Base-by-base conservation (phyloP, 306 rosid genomes). In the Acacia melanoxylon region DNA sequence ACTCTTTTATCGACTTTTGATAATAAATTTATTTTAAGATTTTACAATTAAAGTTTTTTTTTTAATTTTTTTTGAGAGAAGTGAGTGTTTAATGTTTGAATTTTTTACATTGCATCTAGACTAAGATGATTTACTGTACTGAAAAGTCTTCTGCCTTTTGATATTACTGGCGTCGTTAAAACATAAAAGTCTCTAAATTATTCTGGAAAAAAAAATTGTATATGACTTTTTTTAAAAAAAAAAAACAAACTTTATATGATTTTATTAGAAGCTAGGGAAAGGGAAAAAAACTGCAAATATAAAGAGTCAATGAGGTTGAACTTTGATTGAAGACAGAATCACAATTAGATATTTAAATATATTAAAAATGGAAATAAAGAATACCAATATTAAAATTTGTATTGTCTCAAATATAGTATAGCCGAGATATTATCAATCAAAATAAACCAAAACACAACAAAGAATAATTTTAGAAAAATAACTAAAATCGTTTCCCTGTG, bases 1-100 rank as follows among this genome's bases (percentile, higher is more conserved):
- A 35, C 0, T 5, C 1, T 5, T 5, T 35, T 35, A 5, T 35
- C 0, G 0, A 35, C 0, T 35, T 35, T 5, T 4, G 0, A 1
- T 35, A 35, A 35, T 0, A 35, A 35, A 35, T 0, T 4, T 35
- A 1, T 5, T 35, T 35, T 35, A 0, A 5, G 7, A 5, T 35
- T 35, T 35, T 35, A 35, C 1, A 35, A 35, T 35, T 35, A 33
- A 3, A 33, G 37, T 33, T 4, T 4, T 33, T 33, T 33, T 29
- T 29, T 1, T 1, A 0, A 2, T 29, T 29, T 29, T 29, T 29
- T 29, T 29, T 2, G 1, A 1, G 31, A 29, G 19, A 10, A 24
- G 67, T 12, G 33, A 61, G 17, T 0, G 67, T 25, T 61, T 24
- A 25, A 11, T 61, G 35, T 24, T 61, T 58, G 15, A 58, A 8